Percentiles rank a stretch among this genome's conserved stretches.
Conservation (phyloP, 768 basidiomycete genomes). For the Suillus spraguei region DNA sequence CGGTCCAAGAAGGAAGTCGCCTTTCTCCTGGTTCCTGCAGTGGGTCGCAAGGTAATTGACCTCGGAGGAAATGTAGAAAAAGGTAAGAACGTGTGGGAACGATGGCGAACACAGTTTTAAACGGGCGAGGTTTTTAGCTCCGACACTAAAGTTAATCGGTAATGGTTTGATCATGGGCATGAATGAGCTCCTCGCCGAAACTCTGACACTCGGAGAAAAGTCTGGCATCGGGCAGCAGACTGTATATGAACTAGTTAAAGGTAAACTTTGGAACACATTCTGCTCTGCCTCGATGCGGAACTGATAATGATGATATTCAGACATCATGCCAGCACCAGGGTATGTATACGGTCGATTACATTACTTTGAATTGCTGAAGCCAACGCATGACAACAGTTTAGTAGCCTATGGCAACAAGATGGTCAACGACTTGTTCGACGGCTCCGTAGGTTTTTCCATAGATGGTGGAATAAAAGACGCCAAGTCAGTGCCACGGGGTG, state of each 20-base stretch:
- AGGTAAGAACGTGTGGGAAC: slow-evolving; percentile 40
- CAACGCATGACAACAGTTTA: slow-evolving; percentile 36
- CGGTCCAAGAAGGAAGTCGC: slow-evolving; percentile 82
- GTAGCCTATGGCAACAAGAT: slow-evolving; percentile 68
- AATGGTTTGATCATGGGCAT: slow-evolving; percentile 77
- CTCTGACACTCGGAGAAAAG: slow-evolving; percentile 82
- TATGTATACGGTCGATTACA: slow-evolving; percentile 27
- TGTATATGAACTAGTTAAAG: slow-evolving; percentile 63
- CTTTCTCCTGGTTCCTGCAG: slow-evolving; percentile 75
- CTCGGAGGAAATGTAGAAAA: slow-evolving; percentile 87
- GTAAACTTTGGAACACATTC: slow-evolving; percentile 28
- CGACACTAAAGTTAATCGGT: slow-evolving; percentile 78
- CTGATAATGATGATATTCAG: slow-evolving; percentile 36
- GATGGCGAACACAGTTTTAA: not conserved
- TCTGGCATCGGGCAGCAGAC: slow-evolving; percentile 72
- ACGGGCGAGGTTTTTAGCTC: slow-evolving; percentile 41
- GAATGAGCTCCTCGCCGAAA: slow-evolving; percentile 80
- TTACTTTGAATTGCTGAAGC: slow-evolving; percentile 9
- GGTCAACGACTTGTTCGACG: slow-evolving; percentile 74
- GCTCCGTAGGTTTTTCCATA: slow-evolving; percentile 71
- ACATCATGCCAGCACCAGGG: slow-evolving; percentile 68
- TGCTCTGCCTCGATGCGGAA: slow-evolving; percentile 1
- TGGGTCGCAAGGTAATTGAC: slow-evolving; percentile 78
- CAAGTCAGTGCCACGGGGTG: slow-evolving; percentile 39
- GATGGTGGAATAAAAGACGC: slow-evolving; percentile 90